phyloP scores from a whole-genome alignment of 768 basidiomycete genomes.

The Sporobolomyces pararoseus region DNA sequence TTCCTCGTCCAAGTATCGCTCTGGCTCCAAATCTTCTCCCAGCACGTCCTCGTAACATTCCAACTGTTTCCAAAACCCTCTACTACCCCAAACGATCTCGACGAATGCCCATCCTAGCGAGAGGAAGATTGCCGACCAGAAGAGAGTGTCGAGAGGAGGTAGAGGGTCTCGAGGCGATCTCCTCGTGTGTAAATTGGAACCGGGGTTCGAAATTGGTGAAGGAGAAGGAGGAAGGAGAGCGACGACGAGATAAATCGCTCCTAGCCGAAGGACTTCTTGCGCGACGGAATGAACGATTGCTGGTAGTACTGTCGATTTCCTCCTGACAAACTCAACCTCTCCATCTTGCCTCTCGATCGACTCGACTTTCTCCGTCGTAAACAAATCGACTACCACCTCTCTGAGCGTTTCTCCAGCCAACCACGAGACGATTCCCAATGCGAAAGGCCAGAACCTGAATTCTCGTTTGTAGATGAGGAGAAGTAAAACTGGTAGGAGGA shows the following conservation, averaged over 20 bases:
- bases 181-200: neutral
- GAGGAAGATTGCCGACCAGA: constrained; percentile 43
- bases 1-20: neutral
- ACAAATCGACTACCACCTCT: constrained; percentile 37
- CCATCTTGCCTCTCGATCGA: neutral
- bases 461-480: constrained; percentile 29
- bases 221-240: constrained; percentile 26
- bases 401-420: constrained; percentile 37
- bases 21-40: constrained; percentile 11
- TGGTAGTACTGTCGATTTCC: constrained; percentile 26
- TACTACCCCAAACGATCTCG: constrained; percentile 39
- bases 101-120: constrained; percentile 39
- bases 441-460: constrained; percentile 27
- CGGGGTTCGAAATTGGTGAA: neutral
- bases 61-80: constrained; percentile 33
- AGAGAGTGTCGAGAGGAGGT: constrained; percentile 41
- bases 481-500: constrained; percentile 23
- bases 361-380: constrained; percentile 10
- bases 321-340: neutral
- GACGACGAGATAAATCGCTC: constrained; percentile 37
- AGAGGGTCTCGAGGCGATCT: constrained; percentile 16
- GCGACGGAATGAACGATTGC: constrained; percentile 37
- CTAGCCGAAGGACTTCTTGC: constrained; percentile 42
- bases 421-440: constrained; percentile 38
- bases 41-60: constrained; percentile 38